A percentile compares a stretch with the other conserved stretches of the same genome.
Conservation (phyloP, 441 rosid species). For the Jatropha multifida region DNA sequence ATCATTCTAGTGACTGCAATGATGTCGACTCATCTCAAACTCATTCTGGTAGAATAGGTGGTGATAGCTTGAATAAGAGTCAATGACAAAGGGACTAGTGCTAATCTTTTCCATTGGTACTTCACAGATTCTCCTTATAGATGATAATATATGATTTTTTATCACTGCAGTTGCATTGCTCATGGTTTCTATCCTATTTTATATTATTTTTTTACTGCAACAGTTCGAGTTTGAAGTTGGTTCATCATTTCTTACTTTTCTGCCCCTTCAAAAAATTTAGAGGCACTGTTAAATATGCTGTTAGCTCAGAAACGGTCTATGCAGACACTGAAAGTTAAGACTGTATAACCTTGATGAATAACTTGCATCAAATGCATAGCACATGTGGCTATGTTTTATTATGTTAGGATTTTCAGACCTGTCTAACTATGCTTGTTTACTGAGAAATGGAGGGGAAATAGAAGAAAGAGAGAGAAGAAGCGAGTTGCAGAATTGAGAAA, state of each 20-base stretch:
- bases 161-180: neutral
- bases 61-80: constrained; percentile 33
- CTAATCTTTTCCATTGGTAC: neutral
- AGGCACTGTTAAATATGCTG: neutral
- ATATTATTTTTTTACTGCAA: neutral
- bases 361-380: neutral
- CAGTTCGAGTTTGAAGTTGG: neutral
- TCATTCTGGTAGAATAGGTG: constrained; percentile 24
- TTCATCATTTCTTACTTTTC: neutral
- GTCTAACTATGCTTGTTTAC: too few species aligned
- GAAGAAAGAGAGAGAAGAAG: too few species aligned
- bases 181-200: neutral
- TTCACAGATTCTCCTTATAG: neutral
- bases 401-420: too few species aligned
- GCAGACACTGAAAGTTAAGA: neutral
- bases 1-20: constrained; percentile 19
- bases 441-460: too few species aligned
- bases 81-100: constrained; percentile 19
- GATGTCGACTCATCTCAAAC: constrained; percentile 32
- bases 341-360: neutral
- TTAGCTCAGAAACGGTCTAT: neutral
- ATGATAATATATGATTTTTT: neutral
- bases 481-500: too few species aligned
- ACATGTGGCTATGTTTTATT: neutral
- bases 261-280: neutral